A percentile compares a stretch with the other conserved stretches of the same genome.
Conservation (phyloP, 2,329 filamentous ascomycete genomes). For the Claviceps purpurea region DNA sequence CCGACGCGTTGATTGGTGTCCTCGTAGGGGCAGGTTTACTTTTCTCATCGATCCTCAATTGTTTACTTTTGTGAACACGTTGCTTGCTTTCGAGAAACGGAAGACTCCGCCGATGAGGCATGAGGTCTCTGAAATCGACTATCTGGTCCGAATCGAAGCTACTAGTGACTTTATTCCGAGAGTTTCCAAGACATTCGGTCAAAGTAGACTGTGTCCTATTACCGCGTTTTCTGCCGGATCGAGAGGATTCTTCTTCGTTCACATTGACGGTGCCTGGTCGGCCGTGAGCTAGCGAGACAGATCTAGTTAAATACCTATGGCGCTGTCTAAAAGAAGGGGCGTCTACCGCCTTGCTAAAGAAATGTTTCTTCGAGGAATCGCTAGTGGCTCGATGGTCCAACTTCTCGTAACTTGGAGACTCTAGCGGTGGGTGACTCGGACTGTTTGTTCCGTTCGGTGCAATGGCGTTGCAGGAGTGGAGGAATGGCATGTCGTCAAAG, state of each 20-base stretch:
- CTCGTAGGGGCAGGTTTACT: not conserved
- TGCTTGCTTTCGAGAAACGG: conserved; percentile 11
- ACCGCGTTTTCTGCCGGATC: not conserved
- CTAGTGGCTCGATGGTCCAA: not conserved
- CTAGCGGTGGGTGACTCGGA: conserved; percentile 12
- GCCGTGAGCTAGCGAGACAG: conserved; percentile 1
- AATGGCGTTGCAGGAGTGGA: conserved; percentile 15
- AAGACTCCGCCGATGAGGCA: conserved; percentile 19
- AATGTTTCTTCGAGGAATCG: not conserved
- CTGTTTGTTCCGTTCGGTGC: conserved; percentile 5
- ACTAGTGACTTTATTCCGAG: not conserved
- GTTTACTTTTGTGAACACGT: not conserved
- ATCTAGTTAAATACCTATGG: conserved; percentile 5
- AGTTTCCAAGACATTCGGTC: not conserved
- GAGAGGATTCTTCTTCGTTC: not conserved
- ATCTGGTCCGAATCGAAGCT: not conserved
- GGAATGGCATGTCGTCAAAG: conserved; percentile 2
- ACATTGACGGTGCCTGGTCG: not conserved
- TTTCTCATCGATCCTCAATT: not conserved
- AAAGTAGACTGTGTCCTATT: not conserved
- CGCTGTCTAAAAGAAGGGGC: not conserved
- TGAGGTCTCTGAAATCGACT: conserved; percentile 14
- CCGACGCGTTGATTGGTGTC: not conserved
- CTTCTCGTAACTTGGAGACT: conserved; percentile 13
- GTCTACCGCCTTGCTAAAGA: not conserved